phyloP scores from a whole-genome alignment of 768 basidiomycete genomes.

The Dioszegia hungarica region DNA sequence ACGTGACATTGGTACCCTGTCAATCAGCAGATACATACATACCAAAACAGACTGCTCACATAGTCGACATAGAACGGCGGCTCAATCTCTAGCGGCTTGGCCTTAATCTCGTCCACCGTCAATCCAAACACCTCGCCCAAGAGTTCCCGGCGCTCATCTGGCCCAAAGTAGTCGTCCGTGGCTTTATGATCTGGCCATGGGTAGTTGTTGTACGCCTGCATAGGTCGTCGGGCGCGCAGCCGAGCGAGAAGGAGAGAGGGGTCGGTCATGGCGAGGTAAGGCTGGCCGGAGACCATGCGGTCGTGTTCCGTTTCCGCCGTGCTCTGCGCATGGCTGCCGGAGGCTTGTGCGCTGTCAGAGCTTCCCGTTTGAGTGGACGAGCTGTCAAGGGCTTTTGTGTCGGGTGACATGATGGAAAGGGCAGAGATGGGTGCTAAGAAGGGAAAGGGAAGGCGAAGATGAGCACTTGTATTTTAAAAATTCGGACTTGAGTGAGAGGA shows the following conservation, averaged over 20 bases:
- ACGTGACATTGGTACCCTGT: conserved; percentile 8
- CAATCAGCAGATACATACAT: not conserved
- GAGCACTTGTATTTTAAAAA: too few relatives aligned
- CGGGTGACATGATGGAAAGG: too few relatives aligned
- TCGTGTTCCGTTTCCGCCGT: not conserved
- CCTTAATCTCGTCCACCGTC: conserved; percentile 5
- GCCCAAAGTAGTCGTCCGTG: conserved; percentile 11
- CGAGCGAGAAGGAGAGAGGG: not conserved
- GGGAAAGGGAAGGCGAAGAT: too few relatives aligned
- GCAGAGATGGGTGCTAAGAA: too few relatives aligned
- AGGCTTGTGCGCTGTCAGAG: too few relatives aligned
- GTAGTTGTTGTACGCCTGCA: conserved; percentile 13
- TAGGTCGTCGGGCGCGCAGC: not conserved
- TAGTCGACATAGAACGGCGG: conserved; percentile 14
- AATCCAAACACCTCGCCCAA: conserved; percentile 7
- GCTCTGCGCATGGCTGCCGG: too few relatives aligned
- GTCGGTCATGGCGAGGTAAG: conserved; percentile 11
- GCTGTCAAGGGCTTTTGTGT: too few relatives aligned
- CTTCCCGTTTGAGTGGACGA: too few relatives aligned
- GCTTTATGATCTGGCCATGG: conserved; percentile 5
- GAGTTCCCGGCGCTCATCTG: conserved; percentile 4
- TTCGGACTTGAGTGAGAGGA: too few relatives aligned
- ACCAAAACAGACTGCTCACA: not conserved
- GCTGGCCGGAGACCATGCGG: conserved; percentile 1
- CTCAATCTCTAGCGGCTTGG: conserved; percentile 10